A percentile compares a stretch with the other conserved stretches of the same genome.
phyloP scores from a whole-genome alignment of 2,329 filamentous ascomycete genomes.

The Botryosphaeria agaves region DNA sequence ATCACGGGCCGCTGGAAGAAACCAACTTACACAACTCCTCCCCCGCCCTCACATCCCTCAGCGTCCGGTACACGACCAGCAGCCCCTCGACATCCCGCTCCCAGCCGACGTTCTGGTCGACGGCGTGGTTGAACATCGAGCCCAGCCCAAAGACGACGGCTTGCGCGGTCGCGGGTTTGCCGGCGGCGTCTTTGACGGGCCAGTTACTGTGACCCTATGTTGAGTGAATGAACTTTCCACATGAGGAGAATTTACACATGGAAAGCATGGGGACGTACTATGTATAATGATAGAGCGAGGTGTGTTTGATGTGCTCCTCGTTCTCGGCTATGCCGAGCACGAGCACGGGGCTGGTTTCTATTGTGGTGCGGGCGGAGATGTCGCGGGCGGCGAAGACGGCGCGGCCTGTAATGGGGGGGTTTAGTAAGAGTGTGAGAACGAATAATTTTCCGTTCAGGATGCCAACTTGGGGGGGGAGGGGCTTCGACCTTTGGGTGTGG shows the following conservation, averaged over 20 bases:
- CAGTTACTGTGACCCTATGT: constrained; percentile 27
- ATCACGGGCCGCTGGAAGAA: too few species aligned
- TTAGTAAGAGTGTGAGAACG: constrained; percentile 1
- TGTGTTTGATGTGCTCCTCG: constrained; percentile 29
- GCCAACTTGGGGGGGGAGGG: neutral
- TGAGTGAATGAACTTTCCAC: neutral
- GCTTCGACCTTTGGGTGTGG: constrained; percentile 33
- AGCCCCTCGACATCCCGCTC: constrained; percentile 26
- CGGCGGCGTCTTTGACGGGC: constrained; percentile 13
- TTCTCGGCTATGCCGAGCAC: constrained; percentile 31
- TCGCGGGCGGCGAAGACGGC: constrained; percentile 31
- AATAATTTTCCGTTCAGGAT: too few species aligned
- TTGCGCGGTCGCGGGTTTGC: constrained; percentile 23
- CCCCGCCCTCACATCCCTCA: constrained; percentile 31
- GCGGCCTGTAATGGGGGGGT: constrained; percentile 27
- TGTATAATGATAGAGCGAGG: constrained; percentile 36
- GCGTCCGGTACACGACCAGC: constrained; percentile 30
- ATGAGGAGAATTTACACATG: neutral
- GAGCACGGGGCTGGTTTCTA: constrained; percentile 36
- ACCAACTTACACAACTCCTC: constrained; percentile 34
- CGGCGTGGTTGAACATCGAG: constrained; percentile 41
- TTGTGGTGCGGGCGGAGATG: constrained; percentile 29
- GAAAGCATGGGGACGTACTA: constrained; percentile 22
- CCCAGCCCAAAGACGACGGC: constrained; percentile 38
- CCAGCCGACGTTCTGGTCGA: constrained; percentile 38